Evolutionary conservation across 2,329 filamentous ascomycete genomes (phyloP).

Genomic region (Biscogniauxia mediterranea): DNA sequence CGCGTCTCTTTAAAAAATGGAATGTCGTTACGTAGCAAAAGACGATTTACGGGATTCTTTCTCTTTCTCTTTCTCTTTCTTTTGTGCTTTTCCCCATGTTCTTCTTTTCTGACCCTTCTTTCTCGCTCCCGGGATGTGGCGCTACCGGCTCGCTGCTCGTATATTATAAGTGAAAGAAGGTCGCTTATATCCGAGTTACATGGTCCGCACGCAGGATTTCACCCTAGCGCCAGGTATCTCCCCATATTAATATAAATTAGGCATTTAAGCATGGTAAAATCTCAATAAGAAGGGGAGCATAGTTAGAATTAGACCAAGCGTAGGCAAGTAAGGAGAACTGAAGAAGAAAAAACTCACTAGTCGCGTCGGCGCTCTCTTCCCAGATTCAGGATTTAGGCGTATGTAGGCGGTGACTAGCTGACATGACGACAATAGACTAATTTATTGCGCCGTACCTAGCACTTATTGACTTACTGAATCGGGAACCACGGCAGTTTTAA

Average conservation of each 20-base stretch:
- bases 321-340: too few species aligned
- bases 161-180: neutral
- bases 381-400: too few species aligned
- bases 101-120: too few species aligned
- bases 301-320: neutral
- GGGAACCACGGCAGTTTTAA: neutral
- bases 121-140: neutral
- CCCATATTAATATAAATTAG: neutral
- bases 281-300: neutral
- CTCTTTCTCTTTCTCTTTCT: neutral
- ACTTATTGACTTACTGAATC: neutral
- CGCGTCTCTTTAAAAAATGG: conserved; percentile 1
- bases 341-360: too few species aligned
- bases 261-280: neutral
- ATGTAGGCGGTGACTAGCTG: neutral
- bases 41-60: neutral
- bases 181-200: neutral
- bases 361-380: too few species aligned
- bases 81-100: neutral
- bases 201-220: neutral
- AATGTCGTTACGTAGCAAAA: neutral
- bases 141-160: neutral
- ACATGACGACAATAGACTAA: neutral
- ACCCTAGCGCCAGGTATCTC: neutral
- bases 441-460: neutral